Percentiles rank a stretch among this genome's conserved stretches.
These are phyloP conservation scores for Tympanopsis confertula DNA, from an alignment of 2,329 filamentous ascomycete genomes.

Conservation along the genomic window DNA sequence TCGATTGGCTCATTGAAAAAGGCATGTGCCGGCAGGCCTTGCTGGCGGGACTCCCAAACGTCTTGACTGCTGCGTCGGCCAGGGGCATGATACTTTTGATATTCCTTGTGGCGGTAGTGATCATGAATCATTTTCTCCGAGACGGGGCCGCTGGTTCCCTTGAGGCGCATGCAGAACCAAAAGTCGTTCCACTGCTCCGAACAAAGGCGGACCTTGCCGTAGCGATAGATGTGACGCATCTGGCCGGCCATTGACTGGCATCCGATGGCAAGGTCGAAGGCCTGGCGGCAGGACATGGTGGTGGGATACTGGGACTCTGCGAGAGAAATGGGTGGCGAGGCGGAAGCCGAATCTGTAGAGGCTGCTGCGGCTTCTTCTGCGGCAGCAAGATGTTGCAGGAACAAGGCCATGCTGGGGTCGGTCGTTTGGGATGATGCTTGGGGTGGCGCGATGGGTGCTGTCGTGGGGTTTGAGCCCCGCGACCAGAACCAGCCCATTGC, in stretches of 20 bases:
- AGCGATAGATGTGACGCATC: slow-evolving; percentile 82
- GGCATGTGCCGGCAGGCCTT: slow-evolving; percentile 37
- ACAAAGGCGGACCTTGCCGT: slow-evolving; percentile 67
- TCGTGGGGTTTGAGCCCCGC: slow-evolving; percentile 10
- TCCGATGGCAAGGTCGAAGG: slow-evolving; percentile 89
- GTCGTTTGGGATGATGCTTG: no score
- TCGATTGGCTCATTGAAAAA: slow-evolving; percentile 31
- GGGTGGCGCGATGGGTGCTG: no score
- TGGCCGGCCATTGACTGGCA: slow-evolving; percentile 87
- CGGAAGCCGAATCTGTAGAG: no score
- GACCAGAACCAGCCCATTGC: not conserved
- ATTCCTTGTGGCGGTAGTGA: slow-evolving; percentile 56
- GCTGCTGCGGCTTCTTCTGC: slow-evolving; percentile 3
- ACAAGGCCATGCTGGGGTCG: no score
- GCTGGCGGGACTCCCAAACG: slow-evolving; percentile 68
- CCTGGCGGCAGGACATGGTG: slow-evolving; percentile 75
- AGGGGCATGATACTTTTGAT: slow-evolving; percentile 50
- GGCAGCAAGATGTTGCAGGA: no score
- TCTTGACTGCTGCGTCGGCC: slow-evolving; percentile 70
- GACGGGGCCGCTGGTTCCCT: slow-evolving; percentile 45
- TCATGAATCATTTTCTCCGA: slow-evolving; percentile 51
- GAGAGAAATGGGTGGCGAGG: slow-evolving; percentile 15
- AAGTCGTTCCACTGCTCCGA: slow-evolving; percentile 83
- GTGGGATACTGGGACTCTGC: slow-evolving; percentile 65
- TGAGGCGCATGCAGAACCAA: slow-evolving; percentile 92